A percentile compares a stretch with the other conserved stretches of the same genome.
Evolutionary conservation across 2,329 filamentous ascomycete genomes (phyloP).

Genomic region (Verticillium isaacii): DNA sequence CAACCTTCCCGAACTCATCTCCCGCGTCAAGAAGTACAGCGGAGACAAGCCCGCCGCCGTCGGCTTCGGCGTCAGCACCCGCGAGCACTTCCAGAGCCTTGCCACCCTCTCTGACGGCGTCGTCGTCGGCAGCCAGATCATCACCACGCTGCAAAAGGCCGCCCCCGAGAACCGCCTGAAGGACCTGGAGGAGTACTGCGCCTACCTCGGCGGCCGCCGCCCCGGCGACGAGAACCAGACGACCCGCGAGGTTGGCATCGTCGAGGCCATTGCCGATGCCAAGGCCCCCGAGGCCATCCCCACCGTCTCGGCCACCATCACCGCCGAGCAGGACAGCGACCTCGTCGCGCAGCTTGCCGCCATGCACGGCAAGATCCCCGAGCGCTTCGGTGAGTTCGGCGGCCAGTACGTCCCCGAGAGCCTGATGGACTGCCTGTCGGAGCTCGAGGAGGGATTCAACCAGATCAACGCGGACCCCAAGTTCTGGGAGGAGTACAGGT

Average conservation of each 20-base stretch:
- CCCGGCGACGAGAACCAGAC: slow-evolving; percentile 26
- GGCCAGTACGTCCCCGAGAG: slow-evolving; percentile 97
- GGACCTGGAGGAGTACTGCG: slow-evolving; percentile 81
- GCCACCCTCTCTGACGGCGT: slow-evolving; percentile 85
- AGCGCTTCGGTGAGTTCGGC: slow-evolving; percentile 91
- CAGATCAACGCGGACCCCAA: slow-evolving; percentile 77
- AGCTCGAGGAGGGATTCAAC: slow-evolving; percentile 90
- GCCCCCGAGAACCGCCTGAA: slow-evolving; percentile 56
- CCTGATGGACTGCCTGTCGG: slow-evolving; percentile 90
- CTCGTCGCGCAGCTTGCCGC: slow-evolving; percentile 82
- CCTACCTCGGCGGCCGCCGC: slow-evolving; percentile 54
- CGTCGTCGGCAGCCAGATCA: slow-evolving; percentile 93
- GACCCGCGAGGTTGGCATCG: slow-evolving; percentile 63
- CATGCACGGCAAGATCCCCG: slow-evolving; percentile 73
- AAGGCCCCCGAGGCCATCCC: slow-evolving; percentile 56
- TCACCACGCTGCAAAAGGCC: slow-evolving; percentile 71
- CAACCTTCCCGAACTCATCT: slow-evolving; percentile 75
- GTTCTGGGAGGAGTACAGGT: slow-evolving; percentile 97
- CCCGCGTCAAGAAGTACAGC: slow-evolving; percentile 86
- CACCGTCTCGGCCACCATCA: slow-evolving; percentile 64
- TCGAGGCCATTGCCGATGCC: slow-evolving; percentile 61
- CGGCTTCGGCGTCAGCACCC: slow-evolving; percentile 93
- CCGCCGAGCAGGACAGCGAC: slow-evolving; percentile 46
- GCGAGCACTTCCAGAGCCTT: slow-evolving; percentile 87
- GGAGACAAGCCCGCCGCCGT: slow-evolving; percentile 87